phyloP scores from a whole-genome alignment of 139 green algal species.

The Chlamydomonas eustigma region DNA sequence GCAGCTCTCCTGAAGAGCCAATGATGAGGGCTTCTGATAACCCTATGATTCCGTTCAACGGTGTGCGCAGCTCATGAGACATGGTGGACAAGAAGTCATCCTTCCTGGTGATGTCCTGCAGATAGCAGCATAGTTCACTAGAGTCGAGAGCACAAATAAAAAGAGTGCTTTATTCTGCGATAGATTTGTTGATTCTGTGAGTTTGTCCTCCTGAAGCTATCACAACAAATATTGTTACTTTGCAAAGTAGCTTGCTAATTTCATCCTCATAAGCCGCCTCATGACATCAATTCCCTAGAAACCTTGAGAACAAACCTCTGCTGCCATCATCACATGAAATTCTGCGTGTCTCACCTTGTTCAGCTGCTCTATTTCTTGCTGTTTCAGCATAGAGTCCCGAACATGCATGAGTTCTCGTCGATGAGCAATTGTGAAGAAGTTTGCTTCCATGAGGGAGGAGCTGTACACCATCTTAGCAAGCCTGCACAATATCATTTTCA shows the following conservation, averaged over 20 bases:
- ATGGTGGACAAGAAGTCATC: constrained; percentile 70
- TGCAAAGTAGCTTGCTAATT: too few relatives aligned
- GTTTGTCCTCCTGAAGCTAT: background rate
- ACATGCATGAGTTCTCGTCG: constrained; percentile 35
- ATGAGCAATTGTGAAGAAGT: constrained; percentile 45
- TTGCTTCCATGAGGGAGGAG: constrained; percentile 43
- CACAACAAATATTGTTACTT: too few relatives aligned
- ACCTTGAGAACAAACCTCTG: too few relatives aligned
- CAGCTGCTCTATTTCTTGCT: background rate
- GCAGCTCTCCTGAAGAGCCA: constrained; percentile 8
- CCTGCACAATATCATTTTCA: too few relatives aligned
- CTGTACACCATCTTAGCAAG: constrained; percentile 40
- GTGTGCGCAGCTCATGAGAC: constrained; percentile 72
- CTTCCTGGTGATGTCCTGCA: constrained; percentile 9
- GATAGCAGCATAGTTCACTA: constrained; percentile 56
- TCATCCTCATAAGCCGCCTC: too few relatives aligned
- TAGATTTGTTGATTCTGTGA: constrained; percentile 33
- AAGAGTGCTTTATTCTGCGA: constrained; percentile 28
- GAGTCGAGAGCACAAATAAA: constrained; percentile 45
- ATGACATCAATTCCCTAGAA: too few relatives aligned
- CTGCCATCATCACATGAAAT: too few relatives aligned
- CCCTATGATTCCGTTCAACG: constrained; percentile 78
- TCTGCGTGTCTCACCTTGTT: too few relatives aligned
- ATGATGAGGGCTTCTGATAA: constrained; percentile 34
- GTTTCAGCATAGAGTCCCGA: constrained; percentile 7